phyloP scores from a whole-genome alignment of 345 rosid genomes.

The Orychophragmus violaceus region DNA sequence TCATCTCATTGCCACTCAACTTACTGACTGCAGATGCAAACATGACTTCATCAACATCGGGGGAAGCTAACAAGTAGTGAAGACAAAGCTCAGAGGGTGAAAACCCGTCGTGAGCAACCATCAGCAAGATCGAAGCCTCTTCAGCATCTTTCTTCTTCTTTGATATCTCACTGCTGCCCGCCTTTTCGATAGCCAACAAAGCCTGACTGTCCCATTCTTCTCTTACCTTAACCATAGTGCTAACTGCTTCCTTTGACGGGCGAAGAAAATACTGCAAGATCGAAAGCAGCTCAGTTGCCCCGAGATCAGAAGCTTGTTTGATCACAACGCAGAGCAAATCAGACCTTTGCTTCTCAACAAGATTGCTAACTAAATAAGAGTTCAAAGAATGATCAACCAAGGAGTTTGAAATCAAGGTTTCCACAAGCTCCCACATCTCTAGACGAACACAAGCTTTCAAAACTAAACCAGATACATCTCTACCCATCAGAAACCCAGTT shows the following conservation, averaged over 20 bases:
- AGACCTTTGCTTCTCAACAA: slow-evolving; percentile 50
- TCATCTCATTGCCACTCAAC: slow-evolving; percentile 61
- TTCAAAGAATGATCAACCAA: slow-evolving; percentile 44
- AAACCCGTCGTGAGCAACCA: slow-evolving; percentile 81
- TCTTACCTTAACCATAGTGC: slow-evolving; percentile 49
- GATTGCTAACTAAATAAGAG: slow-evolving; percentile 42
- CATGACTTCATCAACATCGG: slow-evolving; percentile 52
- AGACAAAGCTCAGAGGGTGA: slow-evolving; percentile 61
- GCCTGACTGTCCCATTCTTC: slow-evolving; percentile 72
- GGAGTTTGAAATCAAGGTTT: slow-evolving; percentile 42
- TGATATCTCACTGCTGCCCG: slow-evolving; percentile 19
- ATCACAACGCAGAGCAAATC: slow-evolving; percentile 60
- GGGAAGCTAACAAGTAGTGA: slow-evolving; percentile 59
- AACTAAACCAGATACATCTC: slow-evolving; percentile 49
- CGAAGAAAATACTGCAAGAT: slow-evolving; percentile 67
- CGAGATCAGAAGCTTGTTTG: slow-evolving; percentile 57
- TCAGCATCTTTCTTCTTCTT: slow-evolving; percentile 40
- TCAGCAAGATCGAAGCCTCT: slow-evolving; percentile 70
- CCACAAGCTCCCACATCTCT: slow-evolving; percentile 66
- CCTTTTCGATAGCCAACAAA: slow-evolving; percentile 49
- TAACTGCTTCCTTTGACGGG: slow-evolving; percentile 56
- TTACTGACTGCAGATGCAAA: slow-evolving; percentile 53
- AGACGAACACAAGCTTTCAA: slow-evolving; percentile 58
- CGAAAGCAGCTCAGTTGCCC: slow-evolving; percentile 47
- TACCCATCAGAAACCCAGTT: slow-evolving; percentile 43